phyloP scores from a whole-genome alignment of 2,329 filamentous ascomycete genomes.

The Hypoxylon sp. region DNA sequence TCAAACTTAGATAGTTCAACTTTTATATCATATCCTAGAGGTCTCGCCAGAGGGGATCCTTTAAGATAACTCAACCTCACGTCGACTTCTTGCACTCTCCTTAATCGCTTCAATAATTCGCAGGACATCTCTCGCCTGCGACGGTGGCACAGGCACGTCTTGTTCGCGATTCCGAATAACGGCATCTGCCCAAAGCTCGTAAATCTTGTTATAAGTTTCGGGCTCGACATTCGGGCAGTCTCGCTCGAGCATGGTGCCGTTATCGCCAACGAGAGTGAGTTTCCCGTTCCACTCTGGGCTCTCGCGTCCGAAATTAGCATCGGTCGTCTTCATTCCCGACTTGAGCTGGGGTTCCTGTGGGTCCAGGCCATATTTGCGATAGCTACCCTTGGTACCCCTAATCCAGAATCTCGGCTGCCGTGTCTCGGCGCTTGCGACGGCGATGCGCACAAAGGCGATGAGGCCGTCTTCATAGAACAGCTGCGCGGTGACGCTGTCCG shows the following conservation, averaged over 20 bases:
- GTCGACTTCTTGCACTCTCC: conserved; percentile 65
- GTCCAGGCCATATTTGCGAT: conserved; percentile 79
- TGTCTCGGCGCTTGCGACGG: conserved; percentile 76
- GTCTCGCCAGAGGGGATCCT: background rate
- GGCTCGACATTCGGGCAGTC: conserved; percentile 72
- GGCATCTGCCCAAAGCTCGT: conserved; percentile 67
- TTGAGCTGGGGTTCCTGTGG: conserved; percentile 82
- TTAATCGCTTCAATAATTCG: conserved; percentile 66
- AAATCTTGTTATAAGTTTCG: conserved; percentile 78
- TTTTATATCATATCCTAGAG: background rate
- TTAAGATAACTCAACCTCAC: conserved; percentile 59
- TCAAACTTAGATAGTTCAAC: background rate
- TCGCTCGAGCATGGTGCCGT: conserved; percentile 66
- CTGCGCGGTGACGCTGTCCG: conserved; percentile 74
- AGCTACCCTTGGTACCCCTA: conserved; percentile 80
- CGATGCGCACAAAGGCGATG: conserved; percentile 78
- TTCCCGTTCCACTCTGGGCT: conserved; percentile 69
- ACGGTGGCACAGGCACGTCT: conserved; percentile 67
- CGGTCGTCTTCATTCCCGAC: conserved; percentile 72
- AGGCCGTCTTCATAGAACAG: conserved; percentile 75
- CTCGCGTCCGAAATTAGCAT: conserved; percentile 76
- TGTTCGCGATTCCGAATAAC: conserved; percentile 65
- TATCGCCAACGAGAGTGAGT: conserved; percentile 68
- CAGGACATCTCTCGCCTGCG: conserved; percentile 68
- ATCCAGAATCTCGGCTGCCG: conserved; percentile 84